Evolutionary conservation across 2,329 filamentous ascomycete genomes (phyloP).

Genomic region (Colletotrichum cuscutae): DNA sequence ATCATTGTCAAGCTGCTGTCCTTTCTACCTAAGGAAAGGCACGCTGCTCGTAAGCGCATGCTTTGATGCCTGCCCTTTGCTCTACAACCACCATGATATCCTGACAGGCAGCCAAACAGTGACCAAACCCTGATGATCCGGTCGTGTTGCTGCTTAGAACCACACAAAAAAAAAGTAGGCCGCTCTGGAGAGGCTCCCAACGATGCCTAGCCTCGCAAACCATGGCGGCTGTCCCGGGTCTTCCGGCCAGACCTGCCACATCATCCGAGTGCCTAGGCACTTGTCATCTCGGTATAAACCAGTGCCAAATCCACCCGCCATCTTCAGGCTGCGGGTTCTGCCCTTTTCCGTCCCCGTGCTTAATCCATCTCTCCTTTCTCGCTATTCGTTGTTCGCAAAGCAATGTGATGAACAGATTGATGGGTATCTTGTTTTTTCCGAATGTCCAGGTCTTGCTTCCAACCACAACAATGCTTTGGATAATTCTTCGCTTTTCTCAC

Average conservation of each 20-base stretch:
- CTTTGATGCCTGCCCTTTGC: conserved; percentile 3
- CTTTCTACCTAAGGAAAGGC: conserved; percentile 16
- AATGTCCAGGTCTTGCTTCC: conserved; percentile 24
- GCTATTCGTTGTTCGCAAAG: conserved; percentile 24
- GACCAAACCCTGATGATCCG: not conserved
- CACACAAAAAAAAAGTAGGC: not conserved
- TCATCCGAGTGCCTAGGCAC: not conserved
- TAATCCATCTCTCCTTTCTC: not conserved
- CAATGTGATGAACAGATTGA: conserved; percentile 30
- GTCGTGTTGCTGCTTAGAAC: not conserved
- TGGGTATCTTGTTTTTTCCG: conserved; percentile 34
- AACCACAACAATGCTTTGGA: conserved; percentile 22
- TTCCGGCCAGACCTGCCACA: conserved; percentile 18
- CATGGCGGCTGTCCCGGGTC: conserved; percentile 11
- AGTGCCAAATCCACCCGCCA: conserved; percentile 1
- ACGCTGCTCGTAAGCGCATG: not conserved
- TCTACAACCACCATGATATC: conserved; percentile 19
- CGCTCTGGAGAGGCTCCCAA: not conserved
- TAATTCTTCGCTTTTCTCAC: conserved; percentile 4
- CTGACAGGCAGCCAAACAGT: conserved; percentile 11
- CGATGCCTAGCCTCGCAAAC: conserved; percentile 11
- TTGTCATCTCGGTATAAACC: conserved; percentile 14
- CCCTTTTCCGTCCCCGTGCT: conserved; percentile 8
- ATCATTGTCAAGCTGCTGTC: conserved; percentile 21
- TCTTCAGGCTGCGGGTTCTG: not conserved